These are phyloP conservation scores for Kuraishia hungarica DNA, from an alignment of 805 yeast species.

Conservation along the genomic window DNA sequence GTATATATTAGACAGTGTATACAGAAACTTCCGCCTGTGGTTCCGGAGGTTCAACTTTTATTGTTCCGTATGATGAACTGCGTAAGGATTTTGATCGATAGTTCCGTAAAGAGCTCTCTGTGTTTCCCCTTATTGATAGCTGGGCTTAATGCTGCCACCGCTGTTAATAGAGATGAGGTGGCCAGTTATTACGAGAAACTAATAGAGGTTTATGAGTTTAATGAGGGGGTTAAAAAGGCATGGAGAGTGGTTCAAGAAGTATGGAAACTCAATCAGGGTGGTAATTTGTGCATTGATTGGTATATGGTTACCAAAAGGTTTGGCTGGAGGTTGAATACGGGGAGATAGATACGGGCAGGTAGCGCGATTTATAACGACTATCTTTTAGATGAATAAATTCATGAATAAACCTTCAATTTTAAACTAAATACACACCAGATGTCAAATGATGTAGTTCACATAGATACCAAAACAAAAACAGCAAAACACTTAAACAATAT, in stretches of 20 bases:
- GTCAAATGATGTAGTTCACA: too few species aligned
- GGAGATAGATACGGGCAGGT: constrained; percentile 9
- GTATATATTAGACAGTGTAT: constrained; percentile 17
- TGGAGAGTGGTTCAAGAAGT: constrained; percentile 20
- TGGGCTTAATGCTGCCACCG: constrained; percentile 23
- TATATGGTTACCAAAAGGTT: constrained; percentile 24
- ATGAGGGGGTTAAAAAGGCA: constrained; percentile 20
- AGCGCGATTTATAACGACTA: too few species aligned
- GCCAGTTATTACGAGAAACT: constrained; percentile 16
- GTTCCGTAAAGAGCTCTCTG: constrained; percentile 17
- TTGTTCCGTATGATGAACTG: constrained; percentile 12
- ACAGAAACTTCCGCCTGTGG: constrained; percentile 16
- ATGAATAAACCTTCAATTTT: too few species aligned
- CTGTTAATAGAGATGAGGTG: constrained; percentile 17
- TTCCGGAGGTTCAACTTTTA: constrained; percentile 15
- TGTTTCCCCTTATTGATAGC: constrained; percentile 30
- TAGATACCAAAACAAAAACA: background rate
- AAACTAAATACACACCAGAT: too few species aligned
- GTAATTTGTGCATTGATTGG: constrained; percentile 30
- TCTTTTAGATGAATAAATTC: too few species aligned
- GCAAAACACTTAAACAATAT: too few species aligned
- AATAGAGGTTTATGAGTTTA: constrained; percentile 23
- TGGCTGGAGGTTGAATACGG: constrained; percentile 26
- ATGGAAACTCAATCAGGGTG: constrained; percentile 27
- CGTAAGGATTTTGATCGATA: constrained; percentile 14